Percentiles rank a stretch among this genome's conserved stretches.
Evolutionary conservation across 306 rosid genomes (phyloP).

Genomic region (Macrotyloma uniflorum): DNA sequence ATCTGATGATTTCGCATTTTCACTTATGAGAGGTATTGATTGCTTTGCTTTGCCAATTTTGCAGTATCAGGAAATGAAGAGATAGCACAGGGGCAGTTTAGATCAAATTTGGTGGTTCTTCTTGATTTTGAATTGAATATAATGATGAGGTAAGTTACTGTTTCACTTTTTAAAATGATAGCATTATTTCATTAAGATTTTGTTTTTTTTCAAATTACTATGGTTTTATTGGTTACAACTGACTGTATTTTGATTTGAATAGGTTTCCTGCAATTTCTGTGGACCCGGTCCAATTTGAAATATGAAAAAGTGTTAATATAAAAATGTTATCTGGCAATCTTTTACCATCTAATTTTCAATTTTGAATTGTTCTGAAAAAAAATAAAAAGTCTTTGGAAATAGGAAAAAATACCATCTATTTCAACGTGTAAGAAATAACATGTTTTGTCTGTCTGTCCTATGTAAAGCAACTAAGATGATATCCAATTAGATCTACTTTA

Average conservation of each 20-base stretch:
- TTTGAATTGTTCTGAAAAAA: not conserved
- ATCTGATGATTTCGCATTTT: not conserved
- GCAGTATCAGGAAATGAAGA: not conserved
- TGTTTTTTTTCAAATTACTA: not conserved
- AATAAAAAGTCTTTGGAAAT: not conserved
- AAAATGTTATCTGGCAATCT: not conserved
- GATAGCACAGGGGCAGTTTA: not conserved
- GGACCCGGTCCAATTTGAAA: constrained; percentile 17
- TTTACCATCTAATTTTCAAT: not conserved
- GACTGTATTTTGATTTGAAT: not conserved
- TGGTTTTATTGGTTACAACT: not conserved
- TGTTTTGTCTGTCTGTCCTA: not conserved
- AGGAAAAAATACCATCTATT: not conserved
- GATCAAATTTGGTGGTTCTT: not conserved
- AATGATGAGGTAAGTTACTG: no score
- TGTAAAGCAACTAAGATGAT: no score
- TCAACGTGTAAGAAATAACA: not conserved
- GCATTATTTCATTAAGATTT: not conserved
- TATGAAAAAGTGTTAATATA: not conserved
- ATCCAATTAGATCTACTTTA: no score
- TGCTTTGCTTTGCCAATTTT: not conserved
- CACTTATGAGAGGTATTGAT: not conserved
- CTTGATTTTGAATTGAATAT: not conserved
- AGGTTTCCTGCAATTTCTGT: not conserved
- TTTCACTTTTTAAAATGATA: not conserved